These are phyloP conservation scores for Eucalyptus polybractea DNA, from an alignment of 345 rosid species.

Conservation along the genomic window DNA sequence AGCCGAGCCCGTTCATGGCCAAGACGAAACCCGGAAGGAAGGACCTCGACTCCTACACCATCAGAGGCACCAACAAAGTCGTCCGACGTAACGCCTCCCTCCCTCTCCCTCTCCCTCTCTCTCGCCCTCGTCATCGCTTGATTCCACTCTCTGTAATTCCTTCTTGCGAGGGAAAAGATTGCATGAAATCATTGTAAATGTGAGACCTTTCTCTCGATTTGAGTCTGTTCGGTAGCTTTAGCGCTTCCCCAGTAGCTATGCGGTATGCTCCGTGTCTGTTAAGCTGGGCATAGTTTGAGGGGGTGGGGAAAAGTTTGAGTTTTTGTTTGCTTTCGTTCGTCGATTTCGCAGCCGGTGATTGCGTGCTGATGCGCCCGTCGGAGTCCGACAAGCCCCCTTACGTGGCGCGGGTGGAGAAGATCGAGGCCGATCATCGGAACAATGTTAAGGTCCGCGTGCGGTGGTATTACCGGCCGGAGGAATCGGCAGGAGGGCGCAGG, in stretches of 20 bases:
- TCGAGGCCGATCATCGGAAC: constrained; percentile 53
- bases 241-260: background rate
- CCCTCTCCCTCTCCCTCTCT: background rate
- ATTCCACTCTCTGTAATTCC: background rate
- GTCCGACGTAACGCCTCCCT: background rate
- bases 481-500: constrained; percentile 69
- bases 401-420: constrained; percentile 68
- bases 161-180: background rate
- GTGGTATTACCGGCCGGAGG: constrained; percentile 91
- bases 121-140: background rate
- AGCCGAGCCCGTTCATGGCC: background rate
- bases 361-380: constrained; percentile 78
- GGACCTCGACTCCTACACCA: constrained; percentile 4
- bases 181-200: background rate
- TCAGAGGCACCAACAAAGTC: constrained; percentile 4
- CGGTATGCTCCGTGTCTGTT: background rate
- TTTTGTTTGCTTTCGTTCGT: background rate
- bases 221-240: background rate
- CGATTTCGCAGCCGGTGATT: constrained; percentile 38
- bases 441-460: constrained; percentile 59
- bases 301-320: background rate
- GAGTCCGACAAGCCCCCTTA: constrained; percentile 59
- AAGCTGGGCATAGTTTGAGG: background rate
- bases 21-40: constrained; percentile 3
- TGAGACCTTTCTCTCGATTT: background rate